Evolutionary conservation across 306 rosid species (phyloP), one percentile per base, ranked within the genome.

Genomic region (Rosa lucieae): DNA sequence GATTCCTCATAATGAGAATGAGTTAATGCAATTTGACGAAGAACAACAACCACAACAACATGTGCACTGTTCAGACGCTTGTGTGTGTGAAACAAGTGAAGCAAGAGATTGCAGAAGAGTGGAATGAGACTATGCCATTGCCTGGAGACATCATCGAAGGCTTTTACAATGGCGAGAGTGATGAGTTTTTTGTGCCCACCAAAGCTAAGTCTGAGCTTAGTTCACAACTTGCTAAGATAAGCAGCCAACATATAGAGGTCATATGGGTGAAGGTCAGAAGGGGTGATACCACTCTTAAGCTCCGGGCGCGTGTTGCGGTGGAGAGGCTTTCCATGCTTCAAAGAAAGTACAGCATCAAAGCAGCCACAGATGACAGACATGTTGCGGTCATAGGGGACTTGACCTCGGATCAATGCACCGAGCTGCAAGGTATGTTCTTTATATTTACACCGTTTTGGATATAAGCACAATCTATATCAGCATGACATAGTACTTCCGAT

Each of bases 81-180:
- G 90, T 89, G 11, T 87, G 96, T 55, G 94, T 91, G 82, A 91
- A 85, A 76, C 87, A 86, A 78, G 96, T 90, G 82, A 90, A 82
- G 84, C 94, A 88, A 85, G 90, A 87, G 70, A 67, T 52, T 56
- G 18, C 69, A 10, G 88, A 89, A 26, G 97, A 93, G 53, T 93
- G 97, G 96, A 88, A 87, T 23, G 92, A 86, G 68, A 84, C 82
- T 83, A 89, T 90, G 97, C 94, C 96, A 21, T 83, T 93, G 68
- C 94, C 94, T 0, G 93, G 94, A 26, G 94, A 93, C 79, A 85
- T 91, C 77, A 87, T 91, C 52, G 92, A 89, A 82, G 96, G 96
- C 4, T 53, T 88, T 47, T 62, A 76, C 39, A 18, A 29, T 10
- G 83, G 81, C 0, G 81, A 81, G 69, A 76, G 46, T 1, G 82